Percentiles rank a stretch among this genome's conserved stretches.
These are phyloP conservation scores for Arctium lappa DNA, from an alignment of 129 eudicot genomes.

Conservation along the genomic window DNA sequence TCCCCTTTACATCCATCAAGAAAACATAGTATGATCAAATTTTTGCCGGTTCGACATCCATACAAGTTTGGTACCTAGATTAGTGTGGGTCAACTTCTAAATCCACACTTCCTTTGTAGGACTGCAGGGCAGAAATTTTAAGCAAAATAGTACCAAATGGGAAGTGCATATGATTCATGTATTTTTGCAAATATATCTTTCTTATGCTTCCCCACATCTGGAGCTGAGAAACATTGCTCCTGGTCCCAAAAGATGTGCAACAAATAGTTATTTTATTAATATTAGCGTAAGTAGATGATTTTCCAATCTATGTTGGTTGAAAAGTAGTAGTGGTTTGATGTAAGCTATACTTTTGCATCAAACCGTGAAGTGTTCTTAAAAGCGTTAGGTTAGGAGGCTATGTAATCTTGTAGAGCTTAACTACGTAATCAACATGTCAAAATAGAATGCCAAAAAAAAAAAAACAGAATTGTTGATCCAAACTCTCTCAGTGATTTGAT, in stretches of 20 bases:
- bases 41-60: not conserved
- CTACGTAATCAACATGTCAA: too few relatives aligned
- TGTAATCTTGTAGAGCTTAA: not conserved
- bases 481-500: too few relatives aligned
- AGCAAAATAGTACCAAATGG: not conserved
- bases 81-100: too few relatives aligned
- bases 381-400: not conserved
- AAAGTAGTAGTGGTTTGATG: not conserved
- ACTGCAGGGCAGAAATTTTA: too few relatives aligned
- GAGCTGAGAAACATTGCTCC: not conserved
- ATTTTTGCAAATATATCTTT: not conserved
- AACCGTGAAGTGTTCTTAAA: too few relatives aligned
- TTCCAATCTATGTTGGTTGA: not conserved
- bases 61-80: not conserved
- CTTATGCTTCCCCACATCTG: not conserved
- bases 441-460: too few relatives aligned
- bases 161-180: not conserved
- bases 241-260: not conserved
- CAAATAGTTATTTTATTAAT: too few relatives aligned
- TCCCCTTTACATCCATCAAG: not conserved
- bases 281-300: not conserved
- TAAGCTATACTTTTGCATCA: not conserved
- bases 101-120: too few relatives aligned
- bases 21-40: not conserved
- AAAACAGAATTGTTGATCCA: too few relatives aligned